Percentiles rank a stretch among this genome's conserved stretches.
These are phyloP conservation scores for Xylaria sp. DNA, from an alignment of 2,329 filamentous ascomycete species.

Conservation along the genomic window DNA sequence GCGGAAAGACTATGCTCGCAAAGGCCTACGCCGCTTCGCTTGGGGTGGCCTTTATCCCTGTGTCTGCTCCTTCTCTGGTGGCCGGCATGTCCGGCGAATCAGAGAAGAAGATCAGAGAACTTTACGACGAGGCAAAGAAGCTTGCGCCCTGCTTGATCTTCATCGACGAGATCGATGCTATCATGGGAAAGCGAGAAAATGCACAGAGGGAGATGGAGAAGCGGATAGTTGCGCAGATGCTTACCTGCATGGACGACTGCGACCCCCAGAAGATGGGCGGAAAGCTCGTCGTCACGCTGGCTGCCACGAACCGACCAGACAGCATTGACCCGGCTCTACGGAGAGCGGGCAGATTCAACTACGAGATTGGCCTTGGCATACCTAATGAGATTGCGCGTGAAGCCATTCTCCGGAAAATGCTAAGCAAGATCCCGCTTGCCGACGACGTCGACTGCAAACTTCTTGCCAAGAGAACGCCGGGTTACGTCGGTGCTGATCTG, in stretches of 20 bases:
- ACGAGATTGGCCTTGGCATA: slow-evolving; percentile 80
- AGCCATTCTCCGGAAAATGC: slow-evolving; percentile 70
- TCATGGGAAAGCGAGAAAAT: slow-evolving; percentile 79
- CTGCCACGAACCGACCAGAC: slow-evolving; percentile 84
- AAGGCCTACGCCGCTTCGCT: slow-evolving; percentile 72
- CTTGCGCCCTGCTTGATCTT: slow-evolving; percentile 86
- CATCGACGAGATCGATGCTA: slow-evolving; percentile 87
- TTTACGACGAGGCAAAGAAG: slow-evolving; percentile 82
- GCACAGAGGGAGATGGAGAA: slow-evolving; percentile 86
- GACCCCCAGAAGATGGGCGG: slow-evolving; percentile 61
- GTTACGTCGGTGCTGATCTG: slow-evolving; percentile 89
- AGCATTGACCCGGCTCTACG: slow-evolving; percentile 75
- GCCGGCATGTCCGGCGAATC: slow-evolving; percentile 86
- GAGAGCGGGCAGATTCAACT: slow-evolving; percentile 71
- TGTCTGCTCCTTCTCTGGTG: slow-evolving; percentile 76
- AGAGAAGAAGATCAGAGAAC: slow-evolving; percentile 76
- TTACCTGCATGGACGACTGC: slow-evolving; percentile 81
- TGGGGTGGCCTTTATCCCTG: slow-evolving; percentile 71
- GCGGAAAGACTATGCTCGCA: slow-evolving; percentile 80
- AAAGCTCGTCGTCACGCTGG: slow-evolving; percentile 81
- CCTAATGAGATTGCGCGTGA: slow-evolving; percentile 74
- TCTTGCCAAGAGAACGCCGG: slow-evolving; percentile 79
- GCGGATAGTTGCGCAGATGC: slow-evolving; percentile 74
- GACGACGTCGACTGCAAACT: slow-evolving; percentile 66
- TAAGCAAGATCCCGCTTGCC: slow-evolving; percentile 57